Conservation (phyloP, 345 rosid species). For the Euclidium syriacum region DNA sequence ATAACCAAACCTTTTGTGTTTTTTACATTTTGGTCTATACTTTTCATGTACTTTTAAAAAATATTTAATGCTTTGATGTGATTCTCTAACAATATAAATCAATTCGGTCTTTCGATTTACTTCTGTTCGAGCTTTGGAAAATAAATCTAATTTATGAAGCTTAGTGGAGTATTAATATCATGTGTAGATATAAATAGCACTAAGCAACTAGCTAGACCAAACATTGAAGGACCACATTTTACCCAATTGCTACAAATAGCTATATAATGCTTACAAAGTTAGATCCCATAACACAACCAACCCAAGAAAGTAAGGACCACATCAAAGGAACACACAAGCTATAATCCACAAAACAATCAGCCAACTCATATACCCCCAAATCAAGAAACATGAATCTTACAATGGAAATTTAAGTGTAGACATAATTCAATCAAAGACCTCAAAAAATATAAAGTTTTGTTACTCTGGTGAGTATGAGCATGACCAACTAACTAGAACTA, state of each 20-base stretch:
- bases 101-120: too few relatives aligned
- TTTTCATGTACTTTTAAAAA: not conserved
- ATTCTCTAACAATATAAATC: not conserved
- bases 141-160: not conserved
- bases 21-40: too few relatives aligned
- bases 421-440: not conserved
- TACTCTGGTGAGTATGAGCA: not conserved
- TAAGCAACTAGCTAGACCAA: slow-evolving; percentile 14
- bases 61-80: not conserved
- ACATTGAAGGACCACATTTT: slow-evolving; percentile 22
- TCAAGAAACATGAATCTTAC: not conserved
- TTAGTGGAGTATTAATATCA: slow-evolving; percentile 15
- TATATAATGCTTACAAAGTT: slow-evolving; percentile 14
- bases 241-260: slow-evolving; percentile 16
- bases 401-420: slow-evolving; percentile 3
- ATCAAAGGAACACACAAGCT: slow-evolving; percentile 15
- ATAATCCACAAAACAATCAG: not conserved
- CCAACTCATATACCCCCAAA: not conserved
- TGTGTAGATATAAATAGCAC: slow-evolving; percentile 11
- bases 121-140: too few relatives aligned
- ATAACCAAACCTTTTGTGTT: too few relatives aligned
- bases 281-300: slow-evolving; percentile 20
- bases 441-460: not conserved
- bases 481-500: not conserved
- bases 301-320: slow-evolving; percentile 10